These are phyloP conservation scores for Monosporascus sp. DNA, from an alignment of 2,329 filamentous ascomycete genomes.

Conservation along the genomic window DNA sequence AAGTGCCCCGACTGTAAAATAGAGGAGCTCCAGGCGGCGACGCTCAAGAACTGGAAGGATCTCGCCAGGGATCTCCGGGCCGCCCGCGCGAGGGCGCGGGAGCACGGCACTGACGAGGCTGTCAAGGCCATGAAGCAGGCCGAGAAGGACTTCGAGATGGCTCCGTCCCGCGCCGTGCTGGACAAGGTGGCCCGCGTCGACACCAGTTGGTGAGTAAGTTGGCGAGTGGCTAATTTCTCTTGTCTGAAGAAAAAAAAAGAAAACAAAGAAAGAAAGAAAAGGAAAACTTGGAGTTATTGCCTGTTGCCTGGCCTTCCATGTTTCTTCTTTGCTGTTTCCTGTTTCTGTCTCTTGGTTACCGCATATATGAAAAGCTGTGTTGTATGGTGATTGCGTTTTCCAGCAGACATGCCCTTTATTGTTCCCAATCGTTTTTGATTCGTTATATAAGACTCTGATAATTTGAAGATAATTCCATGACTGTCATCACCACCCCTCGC, in stretches of 20 bases:
- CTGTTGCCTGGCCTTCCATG: not conserved
- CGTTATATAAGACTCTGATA: too few relatives aligned
- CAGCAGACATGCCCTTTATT: too few relatives aligned
- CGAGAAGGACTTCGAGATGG: constrained; percentile 11
- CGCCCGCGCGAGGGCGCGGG: constrained; percentile 1
- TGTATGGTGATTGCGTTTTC: too few relatives aligned
- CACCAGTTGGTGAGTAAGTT: not conserved
- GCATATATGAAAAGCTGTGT: too few relatives aligned
- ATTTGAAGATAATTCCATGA: too few relatives aligned
- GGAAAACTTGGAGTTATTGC: too few relatives aligned
- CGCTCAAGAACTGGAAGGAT: constrained; percentile 3
- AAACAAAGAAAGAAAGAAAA: too few relatives aligned
- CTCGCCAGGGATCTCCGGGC: constrained; percentile 7
- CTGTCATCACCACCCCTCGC: too few relatives aligned
- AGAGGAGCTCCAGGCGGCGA: not conserved
- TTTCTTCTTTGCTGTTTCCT: not conserved
- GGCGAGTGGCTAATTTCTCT: not conserved
- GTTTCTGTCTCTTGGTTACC: not conserved
- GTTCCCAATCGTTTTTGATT: too few relatives aligned
- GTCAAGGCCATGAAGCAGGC: constrained; percentile 5
- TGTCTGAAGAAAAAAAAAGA: not conserved
- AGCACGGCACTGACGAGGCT: constrained; percentile 6
- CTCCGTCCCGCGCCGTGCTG: not conserved
- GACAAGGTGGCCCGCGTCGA: not conserved
- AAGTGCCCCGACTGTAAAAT: constrained; percentile 13